These are phyloP conservation scores for Malassezia arunalokei DNA, from an alignment of 1,284 basidiomycete genomes.

Conservation along the genomic window DNA sequence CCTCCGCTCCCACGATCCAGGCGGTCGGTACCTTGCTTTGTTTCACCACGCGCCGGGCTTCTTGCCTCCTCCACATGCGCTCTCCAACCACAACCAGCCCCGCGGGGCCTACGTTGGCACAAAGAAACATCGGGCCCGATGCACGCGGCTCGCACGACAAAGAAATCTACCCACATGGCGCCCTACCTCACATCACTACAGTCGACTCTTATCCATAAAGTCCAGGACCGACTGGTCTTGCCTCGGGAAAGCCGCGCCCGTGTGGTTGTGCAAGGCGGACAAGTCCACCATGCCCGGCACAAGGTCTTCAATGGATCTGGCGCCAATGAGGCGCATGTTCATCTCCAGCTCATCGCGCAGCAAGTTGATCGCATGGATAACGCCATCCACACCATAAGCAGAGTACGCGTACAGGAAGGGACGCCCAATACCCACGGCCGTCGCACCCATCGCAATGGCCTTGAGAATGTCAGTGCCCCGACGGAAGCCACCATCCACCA, in stretches of 20 bases:
- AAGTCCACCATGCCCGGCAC: slow-evolving; percentile 62
- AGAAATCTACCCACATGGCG: background rate
- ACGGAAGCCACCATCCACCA: slow-evolving; percentile 73
- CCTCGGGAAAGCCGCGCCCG: slow-evolving; percentile 20
- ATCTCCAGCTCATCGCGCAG: slow-evolving; percentile 68
- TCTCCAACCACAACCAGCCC: background rate
- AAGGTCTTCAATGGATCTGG: slow-evolving; percentile 58
- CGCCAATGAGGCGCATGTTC: slow-evolving; percentile 68
- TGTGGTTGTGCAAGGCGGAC: slow-evolving; percentile 52
- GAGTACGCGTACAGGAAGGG: slow-evolving; percentile 83
- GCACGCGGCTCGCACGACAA: background rate
- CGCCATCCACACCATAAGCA: slow-evolving; percentile 73
- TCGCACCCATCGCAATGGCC: slow-evolving; percentile 78
- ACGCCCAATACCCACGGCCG: slow-evolving; percentile 74
- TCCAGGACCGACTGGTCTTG: slow-evolving; percentile 17
- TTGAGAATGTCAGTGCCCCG: slow-evolving; percentile 67
- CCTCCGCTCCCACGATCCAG: slow-evolving; percentile 4
- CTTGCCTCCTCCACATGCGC: background rate
- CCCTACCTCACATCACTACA: background rate
- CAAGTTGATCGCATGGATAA: slow-evolving; percentile 59
- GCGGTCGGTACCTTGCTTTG: no score
- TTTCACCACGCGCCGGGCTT: background rate
- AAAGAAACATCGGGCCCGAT: background rate
- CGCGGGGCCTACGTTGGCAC: background rate
- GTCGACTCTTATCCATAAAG: background rate